Evolutionary conservation across 2,329 filamentous ascomycete genomes (phyloP), one percentile per base, ranked within the genome.

Genomic region (Fusarium sp.): DNA sequence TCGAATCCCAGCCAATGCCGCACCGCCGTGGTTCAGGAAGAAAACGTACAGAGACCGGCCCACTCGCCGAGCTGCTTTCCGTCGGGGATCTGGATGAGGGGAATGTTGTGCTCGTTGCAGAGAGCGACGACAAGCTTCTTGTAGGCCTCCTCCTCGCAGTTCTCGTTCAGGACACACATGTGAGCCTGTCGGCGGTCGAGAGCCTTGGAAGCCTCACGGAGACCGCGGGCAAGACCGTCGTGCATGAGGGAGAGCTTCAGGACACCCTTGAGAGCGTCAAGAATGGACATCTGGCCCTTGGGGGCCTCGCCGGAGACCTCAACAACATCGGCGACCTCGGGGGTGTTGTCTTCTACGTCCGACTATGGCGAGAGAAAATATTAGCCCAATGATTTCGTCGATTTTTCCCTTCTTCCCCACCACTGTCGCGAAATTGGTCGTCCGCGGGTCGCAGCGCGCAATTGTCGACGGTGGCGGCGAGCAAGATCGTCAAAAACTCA

Each of bases 141-240:
- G 89, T 99, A 99, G 73, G 95, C 94, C 84, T 99, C 95, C 89
- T 99, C 95, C 87, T 99, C 95, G 87, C 95, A 99, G 73, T 91
- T 90, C 89, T 99, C 95, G 89, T 99, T 99, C 76, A 99, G 90
- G 73, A 99, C 95, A 82, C 95, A 99, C 93, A 99, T 98, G 87
- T 99, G 95, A 62, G 95, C 95, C 86, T 99, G 92, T 78, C 95
- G 93, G 78, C 95, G 90, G 84, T 99, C 95, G 77, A 99, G 92
- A 69, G 95, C 94, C 88, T 99, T 99, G 85, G 91, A 93, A 70
- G 95, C 95, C 85, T 99, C 95, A 75, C 95, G 93, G 76, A 99
- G 92, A 84, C 95, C 95, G 76, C 95, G 93, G 79, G 95, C 95
- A 75, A 99, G 93, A 80, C 95, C 95, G 80, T 99, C 95, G 90